These are phyloP conservation scores for Haplosporangium sp. DNA, from an alignment of 371 early-diverging fungal genomes.

Conservation along the genomic window DNA sequence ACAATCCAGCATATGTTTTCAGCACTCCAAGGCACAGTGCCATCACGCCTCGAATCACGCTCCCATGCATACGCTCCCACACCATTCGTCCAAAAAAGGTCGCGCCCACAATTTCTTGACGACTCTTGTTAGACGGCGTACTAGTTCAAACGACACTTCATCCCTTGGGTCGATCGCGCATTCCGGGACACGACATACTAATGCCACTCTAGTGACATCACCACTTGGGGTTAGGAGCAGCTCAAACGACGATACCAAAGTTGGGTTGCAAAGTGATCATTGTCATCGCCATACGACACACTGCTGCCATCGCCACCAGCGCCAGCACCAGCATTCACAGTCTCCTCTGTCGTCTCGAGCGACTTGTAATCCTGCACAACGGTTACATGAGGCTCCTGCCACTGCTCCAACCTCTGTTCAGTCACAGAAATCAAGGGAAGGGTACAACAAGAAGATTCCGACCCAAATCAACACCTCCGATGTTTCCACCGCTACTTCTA, in stretches of 20 bases:
- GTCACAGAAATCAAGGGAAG: no score
- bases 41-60: background rate
- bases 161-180: constrained; percentile 16
- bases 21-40: constrained; percentile 1
- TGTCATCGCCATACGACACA: background rate
- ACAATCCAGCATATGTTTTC: background rate
- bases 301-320: no score
- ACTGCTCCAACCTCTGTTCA: no score
- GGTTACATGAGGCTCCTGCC: no score
- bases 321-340: no score
- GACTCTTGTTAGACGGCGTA: constrained; percentile 38
- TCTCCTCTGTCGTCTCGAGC: no score
- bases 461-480: no score
- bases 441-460: no score
- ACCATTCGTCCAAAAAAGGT: constrained; percentile 39
- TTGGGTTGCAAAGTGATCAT: constrained; percentile 12
- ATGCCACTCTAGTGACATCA: constrained; percentile 2
- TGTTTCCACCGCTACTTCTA: no score
- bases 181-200: constrained; percentile 1
- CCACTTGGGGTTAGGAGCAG: constrained; percentile 18
- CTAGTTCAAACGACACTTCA: constrained; percentile 45
- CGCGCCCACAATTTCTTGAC: constrained; percentile 45
- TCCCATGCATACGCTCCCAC: background rate
- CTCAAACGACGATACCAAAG: background rate
- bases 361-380: no score